A percentile compares a stretch with the other conserved stretches of the same genome.
Conservation (phyloP, 2,329 filamentous ascomycete species). For the Claviceps capensis region DNA sequence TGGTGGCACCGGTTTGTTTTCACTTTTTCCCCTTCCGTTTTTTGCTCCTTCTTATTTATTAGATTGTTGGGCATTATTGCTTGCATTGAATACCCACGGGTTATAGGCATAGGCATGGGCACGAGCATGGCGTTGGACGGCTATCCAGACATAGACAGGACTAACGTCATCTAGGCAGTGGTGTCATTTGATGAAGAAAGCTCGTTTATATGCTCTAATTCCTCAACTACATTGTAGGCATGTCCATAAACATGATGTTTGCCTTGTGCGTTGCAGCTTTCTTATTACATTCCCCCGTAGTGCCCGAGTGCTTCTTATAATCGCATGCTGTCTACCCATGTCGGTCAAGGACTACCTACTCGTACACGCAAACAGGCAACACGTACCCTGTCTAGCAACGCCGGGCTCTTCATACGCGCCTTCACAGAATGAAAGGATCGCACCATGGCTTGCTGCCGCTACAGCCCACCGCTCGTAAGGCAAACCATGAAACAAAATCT, state of each 20-base stretch:
- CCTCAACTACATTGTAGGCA: too few species aligned
- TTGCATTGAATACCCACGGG: neutral
- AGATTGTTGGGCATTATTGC: neutral
- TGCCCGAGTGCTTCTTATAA: neutral
- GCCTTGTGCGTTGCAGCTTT: too few species aligned
- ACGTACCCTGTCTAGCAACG: neutral
- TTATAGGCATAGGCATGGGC: neutral
- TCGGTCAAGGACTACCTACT: neutral
- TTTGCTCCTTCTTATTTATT: neutral
- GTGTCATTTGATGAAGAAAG: too few species aligned
- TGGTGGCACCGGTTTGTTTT: neutral
- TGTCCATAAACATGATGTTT: too few species aligned
- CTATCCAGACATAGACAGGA: neutral
- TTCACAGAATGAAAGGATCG: neutral
- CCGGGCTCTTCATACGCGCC: neutral
- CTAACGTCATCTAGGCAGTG: too few species aligned
- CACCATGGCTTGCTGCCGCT: neutral
- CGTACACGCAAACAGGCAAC: neutral
- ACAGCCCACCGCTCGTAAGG: neutral
- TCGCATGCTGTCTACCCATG: neutral
- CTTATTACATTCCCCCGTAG: too few species aligned
- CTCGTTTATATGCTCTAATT: too few species aligned
- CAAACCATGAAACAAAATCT: neutral
- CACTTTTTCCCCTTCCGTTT: neutral
- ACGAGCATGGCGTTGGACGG: neutral